Evolutionary conservation across 2,329 filamentous ascomycete species (phyloP).

Genomic region (Penicillium sp.): DNA sequence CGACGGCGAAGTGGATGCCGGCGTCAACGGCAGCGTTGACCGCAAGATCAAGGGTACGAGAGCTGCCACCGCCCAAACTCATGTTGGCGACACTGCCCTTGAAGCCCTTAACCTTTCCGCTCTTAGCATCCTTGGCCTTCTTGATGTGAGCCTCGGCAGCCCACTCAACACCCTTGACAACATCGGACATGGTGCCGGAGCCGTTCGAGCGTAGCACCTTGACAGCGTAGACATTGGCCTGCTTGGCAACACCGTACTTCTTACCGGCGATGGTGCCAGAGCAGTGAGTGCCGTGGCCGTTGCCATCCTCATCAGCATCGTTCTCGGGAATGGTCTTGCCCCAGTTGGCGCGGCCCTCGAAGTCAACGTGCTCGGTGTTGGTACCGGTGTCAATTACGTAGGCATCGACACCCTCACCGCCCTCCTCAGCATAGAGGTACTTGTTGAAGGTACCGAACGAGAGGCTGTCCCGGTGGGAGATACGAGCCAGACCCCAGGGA

Average conservation of each 20-base stretch:
- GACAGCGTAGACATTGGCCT: constrained; percentile 93
- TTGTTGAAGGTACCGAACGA: constrained; percentile 96
- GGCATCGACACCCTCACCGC: constrained; percentile 95
- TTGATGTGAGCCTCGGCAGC: constrained; percentile 77
- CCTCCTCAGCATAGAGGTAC: constrained; percentile 86
- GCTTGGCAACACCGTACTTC: constrained; percentile 99
- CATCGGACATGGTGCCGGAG: constrained; percentile 97
- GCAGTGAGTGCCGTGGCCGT: constrained; percentile 98
- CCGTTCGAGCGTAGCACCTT: constrained; percentile 98
- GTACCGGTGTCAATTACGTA: constrained; percentile 98
- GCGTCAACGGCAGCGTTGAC: constrained; percentile 90
- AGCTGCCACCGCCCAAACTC: constrained; percentile 98
- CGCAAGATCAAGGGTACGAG: constrained; percentile 80
- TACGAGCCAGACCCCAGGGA: constrained; percentile 97
- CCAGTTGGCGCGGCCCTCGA: constrained; percentile 93
- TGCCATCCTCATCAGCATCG: constrained; percentile 88
- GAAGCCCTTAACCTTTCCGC: constrained; percentile 90
- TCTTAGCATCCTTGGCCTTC: constrained; percentile 75
- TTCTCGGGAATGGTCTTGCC: constrained; percentile 89
- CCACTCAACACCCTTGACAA: constrained; percentile 97
- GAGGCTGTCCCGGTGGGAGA: constrained; percentile 87
- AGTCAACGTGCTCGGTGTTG: constrained; percentile 92
- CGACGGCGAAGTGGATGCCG: constrained; percentile 96
- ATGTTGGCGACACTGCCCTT: constrained; percentile 99
- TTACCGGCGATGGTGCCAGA: constrained; percentile 96